A percentile compares a stretch with the other conserved stretches of the same genome.
Evolutionary conservation across 169 alveolate genomes (phyloP).

Genomic region (Eimeria necatrix): DNA sequence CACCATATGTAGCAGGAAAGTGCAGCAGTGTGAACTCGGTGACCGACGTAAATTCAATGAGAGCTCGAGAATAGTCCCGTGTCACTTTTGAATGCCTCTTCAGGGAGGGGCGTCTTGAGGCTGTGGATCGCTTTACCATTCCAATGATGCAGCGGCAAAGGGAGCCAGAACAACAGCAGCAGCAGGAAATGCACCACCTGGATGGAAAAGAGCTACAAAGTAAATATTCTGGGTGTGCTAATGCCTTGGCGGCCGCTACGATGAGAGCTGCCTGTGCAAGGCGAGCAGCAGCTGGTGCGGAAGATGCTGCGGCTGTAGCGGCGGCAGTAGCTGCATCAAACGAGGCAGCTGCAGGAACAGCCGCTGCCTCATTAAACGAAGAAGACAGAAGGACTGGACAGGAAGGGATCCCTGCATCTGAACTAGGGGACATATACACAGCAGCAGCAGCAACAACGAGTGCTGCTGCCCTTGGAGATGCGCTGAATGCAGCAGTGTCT

Average conservation of each 20-base stretch:
- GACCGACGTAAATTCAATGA: no score
- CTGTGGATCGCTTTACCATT: no score
- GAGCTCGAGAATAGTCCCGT: no score
- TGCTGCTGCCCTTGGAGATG: neutral
- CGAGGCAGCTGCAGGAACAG: slow-evolving; percentile 7
- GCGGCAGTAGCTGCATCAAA: slow-evolving; percentile 7
- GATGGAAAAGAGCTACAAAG: neutral
- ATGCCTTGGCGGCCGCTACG: slow-evolving; percentile 2
- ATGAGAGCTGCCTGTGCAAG: slow-evolving; percentile 51
- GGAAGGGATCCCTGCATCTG: neutral
- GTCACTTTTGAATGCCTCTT: neutral
- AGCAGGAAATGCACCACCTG: neutral
- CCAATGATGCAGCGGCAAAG: no score
- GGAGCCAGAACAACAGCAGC: neutral
- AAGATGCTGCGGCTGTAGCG: neutral
- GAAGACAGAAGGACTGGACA: neutral
- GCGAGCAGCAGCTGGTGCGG: slow-evolving; percentile 23
- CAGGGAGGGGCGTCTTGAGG: neutral
- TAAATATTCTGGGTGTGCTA: neutral
- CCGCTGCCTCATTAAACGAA: neutral
- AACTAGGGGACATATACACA: neutral
- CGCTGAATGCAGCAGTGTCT: neutral
- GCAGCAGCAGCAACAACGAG: neutral
- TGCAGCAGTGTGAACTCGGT: no score
- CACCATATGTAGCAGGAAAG: no score